A percentile compares a stretch with the other conserved stretches of the same genome.
These are phyloP conservation scores for Rhinocladiella similis DNA, from an alignment of 2,329 filamentous ascomycete genomes.

Conservation along the genomic window DNA sequence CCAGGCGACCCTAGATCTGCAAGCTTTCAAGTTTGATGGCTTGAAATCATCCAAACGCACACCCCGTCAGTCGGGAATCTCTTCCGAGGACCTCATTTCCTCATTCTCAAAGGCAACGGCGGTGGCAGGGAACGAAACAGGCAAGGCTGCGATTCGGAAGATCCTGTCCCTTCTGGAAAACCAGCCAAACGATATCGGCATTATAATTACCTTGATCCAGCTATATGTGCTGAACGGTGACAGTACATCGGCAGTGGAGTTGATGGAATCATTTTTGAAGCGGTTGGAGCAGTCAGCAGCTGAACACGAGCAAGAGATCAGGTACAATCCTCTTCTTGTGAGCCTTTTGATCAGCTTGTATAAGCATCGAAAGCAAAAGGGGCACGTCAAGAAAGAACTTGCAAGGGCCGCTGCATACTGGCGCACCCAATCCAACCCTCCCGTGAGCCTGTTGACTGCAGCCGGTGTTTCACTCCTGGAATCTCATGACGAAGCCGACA, in stretches of 20 bases:
- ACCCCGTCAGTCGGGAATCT: slow-evolving; percentile 27
- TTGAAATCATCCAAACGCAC: slow-evolving; percentile 46
- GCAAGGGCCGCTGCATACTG: slow-evolving; percentile 80
- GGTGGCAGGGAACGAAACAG: slow-evolving; percentile 59
- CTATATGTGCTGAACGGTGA: slow-evolving; percentile 74
- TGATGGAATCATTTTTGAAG: slow-evolving; percentile 74
- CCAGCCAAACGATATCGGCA: slow-evolving; percentile 75
- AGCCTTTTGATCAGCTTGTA: slow-evolving; percentile 79
- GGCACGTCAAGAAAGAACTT: slow-evolving; percentile 70
- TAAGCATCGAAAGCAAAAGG: slow-evolving; percentile 69
- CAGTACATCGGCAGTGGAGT: slow-evolving; percentile 68
- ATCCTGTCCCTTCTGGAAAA: slow-evolving; percentile 70
- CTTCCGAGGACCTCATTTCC: slow-evolving; percentile 54
- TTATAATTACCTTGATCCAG: slow-evolving; percentile 77
- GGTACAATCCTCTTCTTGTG: slow-evolving; percentile 82
- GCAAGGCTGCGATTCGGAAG: slow-evolving; percentile 67
- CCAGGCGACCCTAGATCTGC: slow-evolving; percentile 57
- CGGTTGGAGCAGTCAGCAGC: slow-evolving; percentile 64
- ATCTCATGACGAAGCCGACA: slow-evolving; percentile 68
- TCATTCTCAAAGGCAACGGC: slow-evolving; percentile 74
- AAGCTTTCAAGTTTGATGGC: slow-evolving; percentile 60
- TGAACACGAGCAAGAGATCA: slow-evolving; percentile 64
- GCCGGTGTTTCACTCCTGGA: slow-evolving; percentile 81
- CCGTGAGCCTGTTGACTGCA: slow-evolving; percentile 71
- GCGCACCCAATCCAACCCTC: slow-evolving; percentile 61